A percentile compares a stretch with the other conserved stretches of the same genome.
Evolutionary conservation across 768 basidiomycete species (phyloP).

Genomic region (Mycena rosella): DNA sequence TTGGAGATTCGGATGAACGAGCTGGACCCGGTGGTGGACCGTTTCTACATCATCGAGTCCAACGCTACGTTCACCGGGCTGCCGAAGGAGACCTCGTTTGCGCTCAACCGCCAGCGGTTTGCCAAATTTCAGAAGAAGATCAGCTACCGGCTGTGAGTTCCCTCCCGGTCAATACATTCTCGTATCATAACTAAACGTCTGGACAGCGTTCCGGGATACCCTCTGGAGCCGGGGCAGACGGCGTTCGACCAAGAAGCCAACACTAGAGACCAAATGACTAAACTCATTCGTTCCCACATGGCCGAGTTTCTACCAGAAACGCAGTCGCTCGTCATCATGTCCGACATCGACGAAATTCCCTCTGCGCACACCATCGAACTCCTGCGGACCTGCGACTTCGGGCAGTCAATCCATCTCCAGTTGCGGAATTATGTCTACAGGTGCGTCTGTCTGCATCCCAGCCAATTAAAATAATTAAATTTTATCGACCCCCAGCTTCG

Average conservation of each 20-base stretch:
- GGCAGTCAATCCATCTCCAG: conserved; percentile 67
- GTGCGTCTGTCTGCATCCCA: conserved; percentile 43
- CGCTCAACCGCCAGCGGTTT: conserved; percentile 60
- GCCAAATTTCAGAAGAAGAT: conserved; percentile 66
- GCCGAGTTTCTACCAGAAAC: conserved; percentile 44
- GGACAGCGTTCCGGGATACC: conserved; percentile 59
- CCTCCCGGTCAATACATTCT: not conserved
- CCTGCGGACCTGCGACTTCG: conserved; percentile 66
- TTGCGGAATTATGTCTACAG: conserved; percentile 73
- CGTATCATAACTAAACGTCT: not conserved
- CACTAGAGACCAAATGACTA: conserved; percentile 64
- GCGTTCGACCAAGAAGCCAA: conserved; percentile 65
- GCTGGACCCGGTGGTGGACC: conserved; percentile 66
- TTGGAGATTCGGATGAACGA: conserved; percentile 75
- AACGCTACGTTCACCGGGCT: conserved; percentile 73
- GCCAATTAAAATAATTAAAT: not conserved
- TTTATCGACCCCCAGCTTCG: conserved; percentile 54
- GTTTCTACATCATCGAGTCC: conserved; percentile 73
- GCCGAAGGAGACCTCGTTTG: conserved; percentile 65
- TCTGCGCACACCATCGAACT: conserved; percentile 63
- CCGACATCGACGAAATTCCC: conserved; percentile 75
- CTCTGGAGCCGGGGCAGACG: conserved; percentile 55
- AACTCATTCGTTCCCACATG: conserved; percentile 56
- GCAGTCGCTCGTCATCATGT: conserved; percentile 66
- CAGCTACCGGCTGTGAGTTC: conserved; percentile 60